phyloP scores from a whole-genome alignment of 345 rosid species.

The Anastatica hierochuntica region DNA sequence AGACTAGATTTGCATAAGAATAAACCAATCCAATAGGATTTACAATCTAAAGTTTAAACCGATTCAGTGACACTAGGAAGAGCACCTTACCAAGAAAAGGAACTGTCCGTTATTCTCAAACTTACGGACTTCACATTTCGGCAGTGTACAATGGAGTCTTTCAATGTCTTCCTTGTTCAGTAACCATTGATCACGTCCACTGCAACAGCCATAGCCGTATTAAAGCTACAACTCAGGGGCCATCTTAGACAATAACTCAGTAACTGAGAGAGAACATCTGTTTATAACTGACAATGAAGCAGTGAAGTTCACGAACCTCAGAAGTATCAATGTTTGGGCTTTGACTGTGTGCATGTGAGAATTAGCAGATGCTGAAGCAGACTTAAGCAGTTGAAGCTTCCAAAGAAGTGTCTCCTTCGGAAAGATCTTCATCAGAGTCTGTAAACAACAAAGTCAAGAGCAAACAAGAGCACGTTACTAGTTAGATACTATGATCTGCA shows the following conservation, averaged over 20 bases:
- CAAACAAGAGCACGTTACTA: neutral
- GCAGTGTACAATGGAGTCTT: slow-evolving; percentile 34
- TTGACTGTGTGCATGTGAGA: slow-evolving; percentile 41
- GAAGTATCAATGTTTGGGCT: slow-evolving; percentile 54
- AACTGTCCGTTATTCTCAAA: slow-evolving; percentile 51
- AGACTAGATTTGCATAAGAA: too few relatives aligned
- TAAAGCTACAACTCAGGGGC: neutral
- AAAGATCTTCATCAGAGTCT: slow-evolving; percentile 48
- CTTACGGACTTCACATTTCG: slow-evolving; percentile 42
- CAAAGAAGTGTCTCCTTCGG: slow-evolving; percentile 63
- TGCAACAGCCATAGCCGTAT: slow-evolving; percentile 12
- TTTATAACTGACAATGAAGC: neutral
- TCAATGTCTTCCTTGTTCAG: slow-evolving; percentile 57
- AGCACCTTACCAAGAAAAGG: slow-evolving; percentile 52
- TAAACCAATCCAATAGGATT: neutral
- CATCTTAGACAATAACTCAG: too few relatives aligned
- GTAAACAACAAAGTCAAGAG: slow-evolving; percentile 12
- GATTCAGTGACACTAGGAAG: neutral
- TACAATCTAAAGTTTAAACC: neutral
- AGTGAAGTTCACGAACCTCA: slow-evolving; percentile 35
- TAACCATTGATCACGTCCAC: slow-evolving; percentile 64
- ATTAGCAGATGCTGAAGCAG: slow-evolving; percentile 49
- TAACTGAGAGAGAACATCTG: too few relatives aligned
- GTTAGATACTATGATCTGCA: neutral
- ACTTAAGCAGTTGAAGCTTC: slow-evolving; percentile 60